Evolutionary conservation across 1,284 basidiomycete genomes (phyloP).

Genomic region (Ustilago xerochloae): DNA sequence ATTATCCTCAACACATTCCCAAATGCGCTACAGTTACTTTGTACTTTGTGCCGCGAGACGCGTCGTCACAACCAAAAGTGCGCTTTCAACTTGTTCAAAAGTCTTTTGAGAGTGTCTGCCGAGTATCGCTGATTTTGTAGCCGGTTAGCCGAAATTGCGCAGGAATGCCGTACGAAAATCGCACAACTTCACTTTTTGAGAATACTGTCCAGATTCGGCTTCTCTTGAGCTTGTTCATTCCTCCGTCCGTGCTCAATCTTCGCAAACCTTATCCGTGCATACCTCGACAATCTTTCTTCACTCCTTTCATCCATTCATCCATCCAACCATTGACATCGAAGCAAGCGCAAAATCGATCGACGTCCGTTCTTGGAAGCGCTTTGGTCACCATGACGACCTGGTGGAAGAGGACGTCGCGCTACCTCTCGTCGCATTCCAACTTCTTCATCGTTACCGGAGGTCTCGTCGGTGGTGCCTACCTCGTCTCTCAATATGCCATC

Average conservation of each 20-base stretch:
- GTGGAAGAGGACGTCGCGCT: conserved; percentile 44
- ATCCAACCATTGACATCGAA: background rate
- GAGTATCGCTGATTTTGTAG: background rate
- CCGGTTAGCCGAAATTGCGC: conserved; percentile 18
- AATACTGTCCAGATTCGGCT: background rate
- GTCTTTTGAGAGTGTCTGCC: too few species aligned
- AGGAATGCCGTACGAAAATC: conserved; percentile 22
- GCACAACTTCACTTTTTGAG: background rate
- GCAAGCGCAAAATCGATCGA: background rate
- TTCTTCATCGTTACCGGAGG: conserved; percentile 69
- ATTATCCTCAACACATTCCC: background rate
- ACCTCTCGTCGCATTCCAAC: conserved; percentile 51
- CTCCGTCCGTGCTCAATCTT: too few species aligned
- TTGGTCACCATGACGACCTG: conserved; percentile 38
- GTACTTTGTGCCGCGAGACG: conserved; percentile 6
- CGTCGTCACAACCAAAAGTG: conserved; percentile 1
- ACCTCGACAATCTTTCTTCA: background rate
- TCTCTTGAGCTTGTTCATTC: background rate
- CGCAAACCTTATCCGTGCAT: too few species aligned
- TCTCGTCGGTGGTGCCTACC: conserved; percentile 76
- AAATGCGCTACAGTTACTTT: background rate
- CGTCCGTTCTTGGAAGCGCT: background rate
- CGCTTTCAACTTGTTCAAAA: conserved; percentile 15
- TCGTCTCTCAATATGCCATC: conserved; percentile 76
- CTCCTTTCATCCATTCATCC: background rate